phyloP scores from a whole-genome alignment of 208 protist genomes.

The Jaenimonas drosophilae region DNA sequence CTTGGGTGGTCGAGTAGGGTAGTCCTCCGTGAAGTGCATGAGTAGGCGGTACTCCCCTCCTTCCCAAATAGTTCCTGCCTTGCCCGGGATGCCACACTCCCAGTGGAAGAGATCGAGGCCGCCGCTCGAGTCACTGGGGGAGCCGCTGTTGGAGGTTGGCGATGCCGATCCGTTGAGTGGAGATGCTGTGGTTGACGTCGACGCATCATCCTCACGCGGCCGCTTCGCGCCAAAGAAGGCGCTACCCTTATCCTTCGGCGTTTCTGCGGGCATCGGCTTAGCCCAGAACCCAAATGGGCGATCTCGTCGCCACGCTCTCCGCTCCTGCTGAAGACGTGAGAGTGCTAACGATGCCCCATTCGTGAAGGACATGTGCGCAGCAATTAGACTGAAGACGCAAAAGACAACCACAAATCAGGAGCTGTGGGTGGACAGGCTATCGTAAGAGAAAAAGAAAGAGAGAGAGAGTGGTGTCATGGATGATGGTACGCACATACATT shows the following conservation, averaged over 20 bases:
- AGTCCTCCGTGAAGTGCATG: slow-evolving; percentile 97
- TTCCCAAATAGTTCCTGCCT: slow-evolving; percentile 93
- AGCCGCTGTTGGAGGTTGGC: slow-evolving; percentile 3
- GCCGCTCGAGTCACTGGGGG: slow-evolving; percentile 15
- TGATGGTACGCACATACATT: not conserved
- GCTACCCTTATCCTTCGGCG: not conserved
- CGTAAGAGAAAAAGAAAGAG: slow-evolving; percentile 1
- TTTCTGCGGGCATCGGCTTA: slow-evolving; percentile 12
- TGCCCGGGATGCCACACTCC: slow-evolving; percentile 97
- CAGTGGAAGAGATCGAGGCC: slow-evolving; percentile 93
- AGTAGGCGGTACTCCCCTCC: slow-evolving; percentile 92
- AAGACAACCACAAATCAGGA: not conserved
- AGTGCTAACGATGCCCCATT: slow-evolving; percentile 72
- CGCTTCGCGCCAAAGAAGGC: slow-evolving; percentile 10
- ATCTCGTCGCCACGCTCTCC: slow-evolving; percentile 77
- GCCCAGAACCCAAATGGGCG: slow-evolving; percentile 87
- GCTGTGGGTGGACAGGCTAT: not conserved
- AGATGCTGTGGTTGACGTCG: not conserved
- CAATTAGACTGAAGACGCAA: not conserved
- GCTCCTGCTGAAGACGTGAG: slow-evolving; percentile 78
- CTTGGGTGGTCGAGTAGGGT: slow-evolving; percentile 97
- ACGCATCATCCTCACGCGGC: slow-evolving; percentile 4
- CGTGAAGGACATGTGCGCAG: slow-evolving; percentile 13
- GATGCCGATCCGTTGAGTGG: not conserved
- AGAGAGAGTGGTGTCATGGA: not conserved